These are phyloP conservation scores for Aspergillus sojae DNA, from an alignment of 2,329 filamentous ascomycete species.

Conservation along the genomic window DNA sequence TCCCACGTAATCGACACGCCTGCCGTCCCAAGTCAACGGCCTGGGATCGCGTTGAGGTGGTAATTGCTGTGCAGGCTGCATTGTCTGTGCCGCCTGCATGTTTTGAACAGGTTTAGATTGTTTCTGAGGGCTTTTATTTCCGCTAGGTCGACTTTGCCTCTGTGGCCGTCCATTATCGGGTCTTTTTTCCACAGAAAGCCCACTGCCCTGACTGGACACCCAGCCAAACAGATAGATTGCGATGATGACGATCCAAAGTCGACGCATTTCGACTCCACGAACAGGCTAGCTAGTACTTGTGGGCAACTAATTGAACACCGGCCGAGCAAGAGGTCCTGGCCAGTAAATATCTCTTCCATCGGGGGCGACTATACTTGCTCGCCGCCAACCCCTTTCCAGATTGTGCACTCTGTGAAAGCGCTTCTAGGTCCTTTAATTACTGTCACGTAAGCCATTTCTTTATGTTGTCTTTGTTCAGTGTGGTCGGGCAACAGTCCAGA, in stretches of 20 bases:
- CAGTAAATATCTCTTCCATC: not conserved
- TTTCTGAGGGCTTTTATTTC: not conserved
- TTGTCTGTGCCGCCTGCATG: no score
- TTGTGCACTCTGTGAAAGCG: no score
- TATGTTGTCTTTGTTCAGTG: not conserved
- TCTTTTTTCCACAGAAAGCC: not conserved
- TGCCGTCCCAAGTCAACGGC: not conserved
- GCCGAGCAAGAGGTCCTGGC: not conserved
- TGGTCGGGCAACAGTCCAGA: not conserved
- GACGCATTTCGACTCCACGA: not conserved
- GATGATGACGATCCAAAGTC: not conserved
- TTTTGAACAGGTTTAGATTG: not conserved
- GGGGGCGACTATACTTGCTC: not conserved
- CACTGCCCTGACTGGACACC: not conserved
- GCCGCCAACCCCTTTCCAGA: no score
- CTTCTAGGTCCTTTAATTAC: not conserved
- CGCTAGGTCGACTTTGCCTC: not conserved
- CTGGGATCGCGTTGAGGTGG: not conserved
- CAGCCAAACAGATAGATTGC: not conserved
- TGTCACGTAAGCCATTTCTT: not conserved
- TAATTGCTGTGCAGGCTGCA: not conserved
- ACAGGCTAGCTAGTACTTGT: accelerated
- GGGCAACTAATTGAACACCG: not conserved
- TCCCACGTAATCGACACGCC: not conserved
- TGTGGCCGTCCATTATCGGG: no score